Conservation (phyloP, 108 stramenopile species). For the Seminavis robusta region DNA sequence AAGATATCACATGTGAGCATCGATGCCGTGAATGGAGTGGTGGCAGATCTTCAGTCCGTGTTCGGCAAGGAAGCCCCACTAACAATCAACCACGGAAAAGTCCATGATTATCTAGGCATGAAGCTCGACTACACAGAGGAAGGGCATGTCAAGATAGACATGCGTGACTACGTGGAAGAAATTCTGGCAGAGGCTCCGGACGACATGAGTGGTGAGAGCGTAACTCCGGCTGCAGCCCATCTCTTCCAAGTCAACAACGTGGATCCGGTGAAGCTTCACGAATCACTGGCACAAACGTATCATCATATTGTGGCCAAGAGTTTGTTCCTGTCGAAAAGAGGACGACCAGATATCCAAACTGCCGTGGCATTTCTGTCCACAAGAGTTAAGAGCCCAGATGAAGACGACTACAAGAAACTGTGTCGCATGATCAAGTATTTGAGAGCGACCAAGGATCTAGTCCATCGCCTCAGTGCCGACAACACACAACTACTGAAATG, state of each 20-base stretch:
- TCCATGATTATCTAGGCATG: constrained; percentile 51
- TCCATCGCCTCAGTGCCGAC: constrained; percentile 10
- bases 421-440: constrained; percentile 28
- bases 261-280: background rate
- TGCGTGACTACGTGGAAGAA: constrained; percentile 27
- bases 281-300: constrained; percentile 12
- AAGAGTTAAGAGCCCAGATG: constrained; percentile 20
- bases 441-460: constrained; percentile 3
- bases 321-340: constrained; percentile 26
- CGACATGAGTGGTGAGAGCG: background rate
- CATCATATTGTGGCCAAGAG: constrained; percentile 30
- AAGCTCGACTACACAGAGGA: constrained; percentile 19
- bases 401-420: constrained; percentile 33
- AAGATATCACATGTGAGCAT: constrained; percentile 14
- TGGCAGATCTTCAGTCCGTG: background rate
- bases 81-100: constrained; percentile 19
- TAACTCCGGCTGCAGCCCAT: constrained; percentile 22
- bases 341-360: constrained; percentile 37
- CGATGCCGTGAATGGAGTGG: background rate
- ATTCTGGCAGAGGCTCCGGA: constrained; percentile 12
- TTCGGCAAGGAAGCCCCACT: constrained; percentile 1
- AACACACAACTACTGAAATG: constrained; percentile 14
- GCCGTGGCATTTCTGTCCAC: constrained; percentile 41
- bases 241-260: constrained; percentile 24
- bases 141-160: constrained; percentile 20